Evolutionary conservation across 305 asterid genomes (phyloP).

Genomic region (Withania somnifera): DNA sequence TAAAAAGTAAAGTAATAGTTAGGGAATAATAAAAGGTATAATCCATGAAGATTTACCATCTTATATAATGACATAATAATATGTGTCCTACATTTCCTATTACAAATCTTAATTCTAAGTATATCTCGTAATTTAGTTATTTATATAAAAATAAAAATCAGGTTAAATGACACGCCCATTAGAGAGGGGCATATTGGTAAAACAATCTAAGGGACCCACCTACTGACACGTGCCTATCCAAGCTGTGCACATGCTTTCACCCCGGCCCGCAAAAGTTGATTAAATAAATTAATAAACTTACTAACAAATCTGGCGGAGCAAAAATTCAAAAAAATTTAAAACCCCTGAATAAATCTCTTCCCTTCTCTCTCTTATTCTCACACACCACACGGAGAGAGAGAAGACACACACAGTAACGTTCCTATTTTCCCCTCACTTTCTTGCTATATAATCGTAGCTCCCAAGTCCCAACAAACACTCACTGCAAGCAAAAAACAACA

Average conservation of each 20-base stretch:
- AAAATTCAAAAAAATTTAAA: neutral
- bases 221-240: constrained; percentile 1
- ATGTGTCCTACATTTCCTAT: no score
- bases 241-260: neutral
- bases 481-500: neutral
- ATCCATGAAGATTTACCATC: no score
- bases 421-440: neutral
- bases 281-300: no score
- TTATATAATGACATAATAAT: no score
- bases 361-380: neutral
- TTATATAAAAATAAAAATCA: no score
- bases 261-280: no score
- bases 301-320: constrained; percentile 2
- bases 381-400: no score
- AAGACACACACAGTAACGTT: constrained; percentile 4
- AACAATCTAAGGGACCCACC: neutral
- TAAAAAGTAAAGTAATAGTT: neutral
- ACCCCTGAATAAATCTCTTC: neutral
- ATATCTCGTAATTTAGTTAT: no score
- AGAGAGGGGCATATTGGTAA: no score
- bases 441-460: neutral
- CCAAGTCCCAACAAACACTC: constrained; percentile 12
- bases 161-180: no score
- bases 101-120: no score
- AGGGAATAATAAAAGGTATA: neutral